Conservation (phyloP, 306 rosid species). For the Macrotyloma uniflorum region DNA sequence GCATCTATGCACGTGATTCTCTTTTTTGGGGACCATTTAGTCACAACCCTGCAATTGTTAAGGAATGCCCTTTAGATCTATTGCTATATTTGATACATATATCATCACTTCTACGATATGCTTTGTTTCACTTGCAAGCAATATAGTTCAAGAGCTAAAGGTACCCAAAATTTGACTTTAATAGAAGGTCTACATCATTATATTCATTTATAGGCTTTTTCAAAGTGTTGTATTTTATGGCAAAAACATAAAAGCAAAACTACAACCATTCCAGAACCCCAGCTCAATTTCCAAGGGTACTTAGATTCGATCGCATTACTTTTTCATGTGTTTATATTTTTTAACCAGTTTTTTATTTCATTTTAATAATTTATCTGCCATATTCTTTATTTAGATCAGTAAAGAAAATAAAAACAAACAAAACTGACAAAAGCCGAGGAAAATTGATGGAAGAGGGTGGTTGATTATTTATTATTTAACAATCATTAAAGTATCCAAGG, state of each 20-base stretch:
- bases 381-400: not conserved
- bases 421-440: conserved; percentile 22
- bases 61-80: conserved; percentile 18
- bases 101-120: conserved; percentile 25
- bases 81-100: conserved; percentile 18
- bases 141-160: conserved; percentile 36
- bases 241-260: conserved; percentile 26
- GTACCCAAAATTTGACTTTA: conserved; percentile 48
- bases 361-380: not conserved
- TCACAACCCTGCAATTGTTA: conserved; percentile 22
- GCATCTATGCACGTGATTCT: conserved; percentile 65
- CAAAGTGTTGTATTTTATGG: conserved; percentile 32
- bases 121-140: conserved; percentile 59
- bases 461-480: not conserved
- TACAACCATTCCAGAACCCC: conserved; percentile 28
- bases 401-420: not conserved
- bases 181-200: conserved; percentile 45
- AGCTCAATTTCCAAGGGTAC: conserved; percentile 32
- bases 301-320: conserved; percentile 29
- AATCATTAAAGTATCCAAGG: conserved; percentile 37
- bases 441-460: not conserved
- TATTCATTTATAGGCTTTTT: conserved; percentile 28
- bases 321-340: not conserved
- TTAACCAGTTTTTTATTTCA: not conserved
- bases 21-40: conserved; percentile 51